Evolutionary conservation across 2,329 filamentous ascomycete genomes (phyloP).

Genomic region (Phialophora macrospora): DNA sequence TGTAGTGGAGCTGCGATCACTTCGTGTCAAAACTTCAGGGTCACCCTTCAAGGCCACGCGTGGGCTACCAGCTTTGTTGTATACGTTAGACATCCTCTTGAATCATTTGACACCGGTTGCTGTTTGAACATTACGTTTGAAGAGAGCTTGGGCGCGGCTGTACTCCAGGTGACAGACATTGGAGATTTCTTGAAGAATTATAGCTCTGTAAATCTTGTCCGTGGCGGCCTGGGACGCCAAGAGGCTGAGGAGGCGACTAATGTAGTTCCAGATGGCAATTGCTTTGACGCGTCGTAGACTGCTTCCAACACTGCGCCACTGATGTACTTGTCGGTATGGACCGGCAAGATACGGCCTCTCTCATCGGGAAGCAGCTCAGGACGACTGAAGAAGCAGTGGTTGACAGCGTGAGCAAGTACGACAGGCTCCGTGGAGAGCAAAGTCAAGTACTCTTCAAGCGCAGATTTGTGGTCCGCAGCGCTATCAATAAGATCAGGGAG

Average conservation of each 20-base stretch:
- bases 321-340: conserved; percentile 51
- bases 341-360: conserved; percentile 48
- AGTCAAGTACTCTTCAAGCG: conserved; percentile 45
- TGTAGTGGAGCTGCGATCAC: conserved; percentile 50
- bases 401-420: conserved; percentile 37
- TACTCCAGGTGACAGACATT: conserved; percentile 56
- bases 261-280: conserved; percentile 51
- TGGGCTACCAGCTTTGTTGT: conserved; percentile 44
- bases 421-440: conserved; percentile 39
- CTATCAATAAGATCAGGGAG: conserved; percentile 43
- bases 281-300: conserved; percentile 46
- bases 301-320: conserved; percentile 52
- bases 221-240: conserved; percentile 37
- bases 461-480: conserved; percentile 45
- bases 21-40: conserved; percentile 47
- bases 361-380: conserved; percentile 55
- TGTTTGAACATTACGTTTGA: conserved; percentile 52
- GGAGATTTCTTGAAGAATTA: conserved; percentile 54
- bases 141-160: conserved; percentile 44
- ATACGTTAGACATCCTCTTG: conserved; percentile 47
- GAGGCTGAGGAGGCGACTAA: conserved; percentile 46
- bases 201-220: conserved; percentile 42
- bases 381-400: conserved; percentile 48
- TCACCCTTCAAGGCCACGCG: conserved; percentile 51
- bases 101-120: conserved; percentile 50